These are phyloP conservation scores for Incumbomyces lentus DNA, from an alignment of 2,329 filamentous ascomycete genomes.

Conservation along the genomic window DNA sequence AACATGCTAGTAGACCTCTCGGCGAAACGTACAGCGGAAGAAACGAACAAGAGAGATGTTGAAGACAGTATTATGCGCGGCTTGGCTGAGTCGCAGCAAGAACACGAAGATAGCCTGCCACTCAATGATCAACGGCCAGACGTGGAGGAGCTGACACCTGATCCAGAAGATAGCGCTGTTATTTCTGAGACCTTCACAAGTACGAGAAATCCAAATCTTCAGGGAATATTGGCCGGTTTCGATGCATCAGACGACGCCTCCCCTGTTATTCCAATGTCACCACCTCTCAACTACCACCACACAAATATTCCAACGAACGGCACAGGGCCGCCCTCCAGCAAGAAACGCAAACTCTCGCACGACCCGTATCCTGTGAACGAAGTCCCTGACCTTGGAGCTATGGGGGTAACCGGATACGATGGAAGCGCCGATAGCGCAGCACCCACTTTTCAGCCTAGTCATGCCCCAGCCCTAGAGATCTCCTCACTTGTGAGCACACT, in stretches of 20 bases:
- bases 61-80: slow-evolving; percentile 86
- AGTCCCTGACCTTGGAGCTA: slow-evolving; percentile 24
- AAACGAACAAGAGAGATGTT: slow-evolving; percentile 75
- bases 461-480: neutral
- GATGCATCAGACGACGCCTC: slow-evolving; percentile 8
- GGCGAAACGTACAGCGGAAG: slow-evolving; percentile 60
- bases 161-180: slow-evolving; percentile 9
- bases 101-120: slow-evolving; percentile 34
- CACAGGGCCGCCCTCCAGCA: slow-evolving; percentile 23
- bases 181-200: neutral
- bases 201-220: slow-evolving; percentile 15
- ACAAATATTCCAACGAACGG: slow-evolving; percentile 8
- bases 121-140: slow-evolving; percentile 14
- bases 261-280: neutral
- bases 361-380: slow-evolving; percentile 26
- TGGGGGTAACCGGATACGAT: slow-evolving; percentile 19
- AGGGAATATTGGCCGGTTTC: slow-evolving; percentile 16
- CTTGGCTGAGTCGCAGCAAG: slow-evolving; percentile 37
- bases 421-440: neutral
- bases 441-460: neutral
- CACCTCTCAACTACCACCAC: slow-evolving; percentile 3
- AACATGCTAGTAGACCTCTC: slow-evolving; percentile 52
- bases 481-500: neutral
- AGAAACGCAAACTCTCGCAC: slow-evolving; percentile 41
- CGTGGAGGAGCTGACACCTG: slow-evolving; percentile 20